Conservation (phyloP, 495 filamentous ascomycete species). For the Penicillium bialowiezense region DNA sequence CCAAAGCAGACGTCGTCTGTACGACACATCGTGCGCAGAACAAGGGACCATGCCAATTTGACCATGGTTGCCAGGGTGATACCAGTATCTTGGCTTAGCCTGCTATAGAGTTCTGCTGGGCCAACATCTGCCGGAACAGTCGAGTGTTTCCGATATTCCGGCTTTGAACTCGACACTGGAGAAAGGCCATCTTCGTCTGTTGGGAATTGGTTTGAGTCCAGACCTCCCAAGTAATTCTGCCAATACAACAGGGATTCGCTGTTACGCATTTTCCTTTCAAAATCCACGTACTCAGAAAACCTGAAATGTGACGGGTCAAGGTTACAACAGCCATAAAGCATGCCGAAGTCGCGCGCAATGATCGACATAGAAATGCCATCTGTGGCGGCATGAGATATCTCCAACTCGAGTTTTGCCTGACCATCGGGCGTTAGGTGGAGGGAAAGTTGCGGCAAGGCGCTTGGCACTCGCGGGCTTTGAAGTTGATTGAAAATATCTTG, state of each 20-base stretch:
- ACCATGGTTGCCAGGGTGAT: neutral
- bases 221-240: neutral
- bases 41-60: neutral
- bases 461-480: neutral
- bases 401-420: neutral
- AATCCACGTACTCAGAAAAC: neutral
- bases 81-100: neutral
- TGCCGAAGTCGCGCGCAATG: neutral
- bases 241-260: neutral
- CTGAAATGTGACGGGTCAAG: neutral
- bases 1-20: neutral
- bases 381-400: neutral
- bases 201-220: neutral
- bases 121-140: neutral
- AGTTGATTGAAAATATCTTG: neutral
- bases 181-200: neutral
- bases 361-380: neutral
- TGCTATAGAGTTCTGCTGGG: neutral
- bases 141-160: too few relatives aligned
- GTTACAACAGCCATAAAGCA: neutral
- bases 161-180: too few relatives aligned
- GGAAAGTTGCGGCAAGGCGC: neutral
- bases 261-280: neutral
- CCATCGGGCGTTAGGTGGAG: neutral
- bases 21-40: neutral